phyloP scores from a whole-genome alignment of 768 basidiomycete genomes.

The Leucocoprinus sp. region DNA sequence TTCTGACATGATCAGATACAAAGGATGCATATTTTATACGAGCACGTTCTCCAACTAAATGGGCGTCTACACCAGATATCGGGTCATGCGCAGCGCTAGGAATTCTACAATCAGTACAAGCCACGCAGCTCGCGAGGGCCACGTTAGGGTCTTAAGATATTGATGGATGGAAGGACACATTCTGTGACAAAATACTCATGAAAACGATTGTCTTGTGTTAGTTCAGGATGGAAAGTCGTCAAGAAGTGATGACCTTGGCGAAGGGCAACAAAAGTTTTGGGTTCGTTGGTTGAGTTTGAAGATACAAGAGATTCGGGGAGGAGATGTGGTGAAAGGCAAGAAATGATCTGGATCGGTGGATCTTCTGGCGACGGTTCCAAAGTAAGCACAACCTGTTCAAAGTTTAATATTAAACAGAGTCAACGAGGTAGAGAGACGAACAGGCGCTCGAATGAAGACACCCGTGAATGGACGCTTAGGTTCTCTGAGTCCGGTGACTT shows the following conservation, averaged over 20 bases:
- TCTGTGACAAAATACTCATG: slow-evolving; percentile 85
- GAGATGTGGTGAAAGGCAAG: slow-evolving; percentile 51
- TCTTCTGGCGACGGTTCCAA: slow-evolving; percentile 39
- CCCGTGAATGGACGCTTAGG: slow-evolving; percentile 62
- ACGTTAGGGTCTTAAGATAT: not conserved
- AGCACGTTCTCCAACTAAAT: no score
- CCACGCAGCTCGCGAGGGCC: no score
- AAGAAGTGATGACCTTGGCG: slow-evolving; percentile 79
- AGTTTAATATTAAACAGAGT: slow-evolving; percentile 1
- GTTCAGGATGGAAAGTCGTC: slow-evolving; percentile 92
- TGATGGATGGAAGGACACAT: slow-evolving; percentile 45
- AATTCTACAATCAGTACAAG: no score
- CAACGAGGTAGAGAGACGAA: slow-evolving; percentile 24
- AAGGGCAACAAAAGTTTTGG: slow-evolving; percentile 71
- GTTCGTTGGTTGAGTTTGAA: slow-evolving; percentile 42
- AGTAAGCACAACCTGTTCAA: slow-evolving; percentile 51
- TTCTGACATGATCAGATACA: no score
- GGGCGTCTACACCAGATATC: no score
- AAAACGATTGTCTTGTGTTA: slow-evolving; percentile 80
- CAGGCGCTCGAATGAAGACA: slow-evolving; percentile 92
- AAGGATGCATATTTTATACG: no score
- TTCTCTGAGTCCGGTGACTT: slow-evolving; percentile 54
- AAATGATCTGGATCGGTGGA: slow-evolving; percentile 61
- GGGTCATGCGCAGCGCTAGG: no score
- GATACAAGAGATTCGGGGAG: slow-evolving; percentile 32